These are phyloP conservation scores for Colletotrichum sp. DNA, from an alignment of 2,329 filamentous ascomycete species.

Conservation along the genomic window DNA sequence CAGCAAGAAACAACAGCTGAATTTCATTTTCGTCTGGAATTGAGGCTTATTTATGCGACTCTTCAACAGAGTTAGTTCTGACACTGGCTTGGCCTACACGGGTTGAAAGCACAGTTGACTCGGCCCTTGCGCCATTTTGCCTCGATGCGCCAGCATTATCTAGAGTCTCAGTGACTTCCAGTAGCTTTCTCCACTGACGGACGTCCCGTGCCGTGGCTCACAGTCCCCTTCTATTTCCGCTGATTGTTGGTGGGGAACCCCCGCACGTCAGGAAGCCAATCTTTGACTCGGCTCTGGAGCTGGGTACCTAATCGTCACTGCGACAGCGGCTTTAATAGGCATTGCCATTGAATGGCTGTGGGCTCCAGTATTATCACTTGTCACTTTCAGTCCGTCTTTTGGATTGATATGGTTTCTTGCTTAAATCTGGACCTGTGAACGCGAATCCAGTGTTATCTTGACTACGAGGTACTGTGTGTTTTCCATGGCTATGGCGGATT, in stretches of 20 bases:
- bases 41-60: not conserved
- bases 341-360: not conserved
- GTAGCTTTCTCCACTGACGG: not conserved
- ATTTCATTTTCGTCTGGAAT: not conserved
- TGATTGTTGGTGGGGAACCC: not conserved
- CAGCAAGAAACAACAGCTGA: not conserved
- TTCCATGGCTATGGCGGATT: not conserved
- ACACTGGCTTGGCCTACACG: not conserved
- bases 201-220: not conserved
- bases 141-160: not conserved
- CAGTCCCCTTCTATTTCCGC: not conserved
- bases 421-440: not conserved
- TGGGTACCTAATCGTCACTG: not conserved
- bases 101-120: not conserved
- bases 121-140: not conserved
- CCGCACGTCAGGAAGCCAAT: not conserved
- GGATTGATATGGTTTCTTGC: not conserved
- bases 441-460: not conserved
- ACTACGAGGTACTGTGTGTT: not conserved
- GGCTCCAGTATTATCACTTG: not conserved
- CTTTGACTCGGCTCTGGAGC: not conserved
- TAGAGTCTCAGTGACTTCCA: not conserved
- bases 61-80: not conserved
- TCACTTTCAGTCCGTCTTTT: not conserved
- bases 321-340: not conserved